Evolutionary conservation across 805 yeast species (phyloP), one percentile per base, ranked within the genome.

Genomic region (Barnettozyma salicaria): DNA sequence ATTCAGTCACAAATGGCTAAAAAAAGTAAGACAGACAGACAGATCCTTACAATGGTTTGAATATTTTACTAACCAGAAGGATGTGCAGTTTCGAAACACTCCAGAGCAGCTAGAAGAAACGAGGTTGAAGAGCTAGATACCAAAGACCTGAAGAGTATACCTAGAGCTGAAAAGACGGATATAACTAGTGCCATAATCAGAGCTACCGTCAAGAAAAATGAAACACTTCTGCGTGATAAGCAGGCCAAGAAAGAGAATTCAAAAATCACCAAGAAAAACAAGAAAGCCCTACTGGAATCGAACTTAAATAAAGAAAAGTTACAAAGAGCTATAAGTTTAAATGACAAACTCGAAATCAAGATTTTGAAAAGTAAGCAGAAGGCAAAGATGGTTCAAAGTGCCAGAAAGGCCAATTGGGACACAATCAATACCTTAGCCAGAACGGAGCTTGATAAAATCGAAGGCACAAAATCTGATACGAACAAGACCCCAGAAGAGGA

Each of bases 31-130:
- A n/a, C n/a, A n/a, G n/a, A n/a, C n/a, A n/a, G n/a, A n/a, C n/a
- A n/a, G n/a, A n/a, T n/a, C n/a, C n/a, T 40, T 7, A 3, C 11
- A 4, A 4, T 18, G 14, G 13, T 7, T 17, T 5, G 16, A 18
- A 10, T 28, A 4, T 3, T 2, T 8, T 11, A n/a, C 8, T 20
- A n/a, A 25, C n/a, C 31, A 32, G 36, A 30, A 36, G 17, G 0
- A 4, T 6, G 17, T 9, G 3, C 30, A 64, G 71, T 78, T 19
- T 78, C 86, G 14, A 80, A 79, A 47, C 77, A 72, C 43, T 78
- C 88, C 30, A 71, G 92, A 63, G 87, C 88, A 3, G 89, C 92
- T 2, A 76, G 89, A 61, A 68, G 87, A 55, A 81, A 80, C 6
- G 73, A 68, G 41, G 58, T 63, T 11, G 61, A 53, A 4, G 68